A percentile compares a stretch with the other conserved stretches of the same genome.
phyloP scores from a whole-genome alignment of 805 yeast species.

The Kodamaea neixiangensis region DNA sequence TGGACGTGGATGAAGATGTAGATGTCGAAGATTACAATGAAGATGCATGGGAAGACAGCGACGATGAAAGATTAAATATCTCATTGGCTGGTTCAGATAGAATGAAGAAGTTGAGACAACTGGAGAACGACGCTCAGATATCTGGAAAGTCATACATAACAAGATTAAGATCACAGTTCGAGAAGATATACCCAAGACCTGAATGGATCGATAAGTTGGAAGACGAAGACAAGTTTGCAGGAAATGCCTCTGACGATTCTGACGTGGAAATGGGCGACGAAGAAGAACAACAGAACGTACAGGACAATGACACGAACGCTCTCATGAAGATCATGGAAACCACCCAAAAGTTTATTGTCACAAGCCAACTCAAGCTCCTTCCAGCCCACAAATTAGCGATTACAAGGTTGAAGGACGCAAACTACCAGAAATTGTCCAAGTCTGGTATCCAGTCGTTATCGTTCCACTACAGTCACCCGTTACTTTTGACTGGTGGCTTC shows the following conservation, averaged over 20 bases:
- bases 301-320: conserved; percentile 27
- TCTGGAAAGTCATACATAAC: conserved; percentile 61
- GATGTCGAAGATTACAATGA: conserved; percentile 37
- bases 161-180: conserved; percentile 72
- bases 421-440: conserved; percentile 62
- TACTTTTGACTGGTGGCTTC: conserved; percentile 87
- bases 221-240: conserved; percentile 35
- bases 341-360: conserved; percentile 41
- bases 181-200: conserved; percentile 78
- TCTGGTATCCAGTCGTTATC: conserved; percentile 83
- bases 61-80: conserved; percentile 73
- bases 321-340: conserved; percentile 33
- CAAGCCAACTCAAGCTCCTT: conserved; percentile 54
- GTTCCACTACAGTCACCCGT: conserved; percentile 84
- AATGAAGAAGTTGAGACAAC: conserved; percentile 68
- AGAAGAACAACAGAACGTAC: conserved; percentile 14
- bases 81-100: conserved; percentile 61
- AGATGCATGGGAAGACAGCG: conserved; percentile 84
- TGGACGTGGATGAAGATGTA: conserved; percentile 19
- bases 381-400: conserved; percentile 75
- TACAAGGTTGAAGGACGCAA: conserved; percentile 85
- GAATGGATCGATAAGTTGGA: conserved; percentile 61
- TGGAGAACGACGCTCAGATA: conserved; percentile 53
- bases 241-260: conserved; percentile 18
- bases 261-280: conserved; percentile 21